These are phyloP conservation scores for Corymbia citriodora DNA, from an alignment of 441 rosid genomes.

Conservation along the genomic window DNA sequence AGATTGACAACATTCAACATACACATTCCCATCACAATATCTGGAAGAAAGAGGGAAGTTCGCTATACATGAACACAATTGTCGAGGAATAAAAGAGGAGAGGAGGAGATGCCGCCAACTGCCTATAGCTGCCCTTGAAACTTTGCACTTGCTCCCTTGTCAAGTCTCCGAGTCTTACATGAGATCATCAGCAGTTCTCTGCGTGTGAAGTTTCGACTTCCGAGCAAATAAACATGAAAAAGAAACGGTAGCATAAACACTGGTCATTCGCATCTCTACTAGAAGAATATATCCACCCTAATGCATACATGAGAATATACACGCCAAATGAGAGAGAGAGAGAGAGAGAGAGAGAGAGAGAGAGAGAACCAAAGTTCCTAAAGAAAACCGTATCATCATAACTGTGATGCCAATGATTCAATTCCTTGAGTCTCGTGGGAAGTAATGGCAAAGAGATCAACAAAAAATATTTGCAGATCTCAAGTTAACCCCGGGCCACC, in stretches of 20 bases:
- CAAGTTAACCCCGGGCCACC: slow-evolving; percentile 6
- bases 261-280: background rate
- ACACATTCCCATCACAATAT: background rate
- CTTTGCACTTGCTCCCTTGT: background rate
- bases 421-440: background rate
- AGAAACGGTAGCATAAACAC: background rate
- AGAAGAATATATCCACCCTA: background rate
- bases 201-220: background rate
- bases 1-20: background rate
- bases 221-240: background rate
- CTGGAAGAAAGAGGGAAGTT: background rate
- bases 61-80: background rate
- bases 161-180: background rate
- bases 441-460: background rate
- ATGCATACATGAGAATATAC: background rate
- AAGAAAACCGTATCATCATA: background rate
- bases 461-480: background rate
- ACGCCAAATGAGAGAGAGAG: background rate
- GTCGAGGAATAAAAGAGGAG: background rate
- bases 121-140: background rate
- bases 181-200: background rate
- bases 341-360: background rate
- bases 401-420: background rate
- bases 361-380: background rate
- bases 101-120: background rate